Base-by-base conservation (phyloP, 75 land plant genomes). In the Pseudotsuga menziesii region DNA sequence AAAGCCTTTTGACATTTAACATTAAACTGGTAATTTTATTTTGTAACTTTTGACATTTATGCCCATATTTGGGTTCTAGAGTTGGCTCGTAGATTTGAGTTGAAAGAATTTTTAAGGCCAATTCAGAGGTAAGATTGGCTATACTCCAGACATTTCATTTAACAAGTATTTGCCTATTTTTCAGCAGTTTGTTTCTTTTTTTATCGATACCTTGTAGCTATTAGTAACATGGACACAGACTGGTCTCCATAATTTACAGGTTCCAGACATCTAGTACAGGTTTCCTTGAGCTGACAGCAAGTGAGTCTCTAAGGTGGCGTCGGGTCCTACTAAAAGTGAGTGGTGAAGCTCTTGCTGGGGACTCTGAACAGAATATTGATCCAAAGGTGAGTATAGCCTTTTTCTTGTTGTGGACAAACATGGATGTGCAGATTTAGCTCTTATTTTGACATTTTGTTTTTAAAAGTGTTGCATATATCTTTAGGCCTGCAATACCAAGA, bases 321-420 rank as follows among this genome's bases (percentile, higher is more conserved):
- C 85, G 98, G 77, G 98, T 94, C 22, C 79, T 94, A 54, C 84
- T 94, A 69, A 94, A 94, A 86, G 98, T 94, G 8, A 94, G 98
- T 75, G 98, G 98, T 22, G 96, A 94, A 80, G 98, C 93, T 63
- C 90, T 94, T 27, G 89, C 93, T 12, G 96, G 98, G 44, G 95
- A 94, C 80, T 82, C 84, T 8, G 41, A 80, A 22, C 87, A 94
- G 66, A 94, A 87, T 76, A 91, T 94, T 72, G 98, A 94, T 70
- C 98, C 98, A 67, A 93, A 92, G 91, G 98, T 94, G 52, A 61
- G 64, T 9, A 57, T 52, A 14, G 56, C 7, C 39, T 23, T 54
- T 57, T 72, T 22, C 11, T 3, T n/a, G 17, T 48, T 39, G 32
- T 20, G 23, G 41, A 27, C 13, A 35, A 16, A 19, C 36, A 22